Evolutionary conservation across 768 basidiomycete genomes (phyloP).

Genomic region (Leccinum sublutescens): DNA sequence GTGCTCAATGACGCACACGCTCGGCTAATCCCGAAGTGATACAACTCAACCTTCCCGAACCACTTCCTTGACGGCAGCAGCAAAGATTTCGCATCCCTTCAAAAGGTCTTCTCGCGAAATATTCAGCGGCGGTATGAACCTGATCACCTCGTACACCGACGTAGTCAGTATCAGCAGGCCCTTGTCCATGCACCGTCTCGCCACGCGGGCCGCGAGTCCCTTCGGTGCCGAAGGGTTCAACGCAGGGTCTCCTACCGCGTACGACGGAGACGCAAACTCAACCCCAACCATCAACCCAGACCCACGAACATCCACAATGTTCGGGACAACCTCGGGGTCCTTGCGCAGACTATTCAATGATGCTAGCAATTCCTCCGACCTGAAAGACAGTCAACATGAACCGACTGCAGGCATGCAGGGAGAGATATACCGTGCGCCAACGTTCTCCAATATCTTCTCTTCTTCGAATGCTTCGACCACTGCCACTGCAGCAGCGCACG

Average conservation of each 20-base stretch:
- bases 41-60: constrained; percentile 39
- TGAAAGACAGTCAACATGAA: constrained; percentile 24
- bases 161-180: constrained; percentile 89
- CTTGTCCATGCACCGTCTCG: constrained; percentile 80
- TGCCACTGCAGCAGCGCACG: constrained; percentile 88
- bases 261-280: constrained; percentile 68
- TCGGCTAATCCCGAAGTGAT: constrained; percentile 9
- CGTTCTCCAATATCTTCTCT: constrained; percentile 83
- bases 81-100: constrained; percentile 65
- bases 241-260: constrained; percentile 49
- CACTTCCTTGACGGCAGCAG: constrained; percentile 68
- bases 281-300: constrained; percentile 86
- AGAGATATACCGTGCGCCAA: constrained; percentile 57
- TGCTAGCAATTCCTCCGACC: constrained; percentile 70
- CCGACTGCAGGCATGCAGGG: background rate
- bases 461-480: constrained; percentile 74
- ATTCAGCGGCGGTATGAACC: constrained; percentile 93
- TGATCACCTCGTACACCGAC: constrained; percentile 80
- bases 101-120: constrained; percentile 71
- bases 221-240: constrained; percentile 37
- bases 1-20: constrained; percentile 6
- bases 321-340: constrained; percentile 48
- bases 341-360: constrained; percentile 55
- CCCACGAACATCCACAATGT: constrained; percentile 86
- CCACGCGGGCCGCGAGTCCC: constrained; percentile 66